Base-by-base conservation (phyloP, 2,329 filamentous ascomycete genomes). In the Blastomyces emzantsi region DNA sequence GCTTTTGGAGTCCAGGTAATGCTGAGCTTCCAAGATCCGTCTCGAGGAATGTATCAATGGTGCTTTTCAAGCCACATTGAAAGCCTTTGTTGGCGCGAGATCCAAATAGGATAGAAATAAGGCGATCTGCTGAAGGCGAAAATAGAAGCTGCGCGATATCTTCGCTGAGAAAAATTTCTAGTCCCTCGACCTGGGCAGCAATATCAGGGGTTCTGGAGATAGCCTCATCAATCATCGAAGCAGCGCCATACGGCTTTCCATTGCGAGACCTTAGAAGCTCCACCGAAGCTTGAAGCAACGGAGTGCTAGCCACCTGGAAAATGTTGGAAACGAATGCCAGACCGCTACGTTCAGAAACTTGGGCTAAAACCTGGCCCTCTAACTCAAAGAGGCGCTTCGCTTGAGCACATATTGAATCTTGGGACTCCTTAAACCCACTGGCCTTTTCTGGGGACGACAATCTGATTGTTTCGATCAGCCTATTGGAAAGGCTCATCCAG, bases 391-490 rank as follows among this genome's bases (percentile, higher is more conserved):
- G 90, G 0, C 89, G 86, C 56, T 81, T 79, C 0, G 87, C 87
- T 69, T 89, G 83, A 7, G 86, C 80, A 11, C 85, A 83, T 33
- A 96, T 81, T 51, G 80, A 79, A 60, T 85, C 81, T 72, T 96
- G 91, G 0, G 90, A 95, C 52, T 81, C 81, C 33, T 84, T 81
- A 68, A 90, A 90, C 22, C 91, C 89, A 66, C 88, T 88, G 0
- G 91, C 92, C 63, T 93, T 86, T 71, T 93, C 91, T 0, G 92
- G 91, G 5, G 90, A 82, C 0, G 91, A 95, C 6, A 85, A 84
- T 62, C 86, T 87, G 63, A 96, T 86, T 47, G 83, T 82, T 41
- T 85, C 79, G 33, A 87, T 79, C n/a, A 96, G 76, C 0, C 80
- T 73, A 0, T 83, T 77, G 0, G 85, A 83, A n/a, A 91, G 75